Evolutionary conservation across 2,329 filamentous ascomycete species (phyloP).

Genomic region (Scedosporium dehoogii): DNA sequence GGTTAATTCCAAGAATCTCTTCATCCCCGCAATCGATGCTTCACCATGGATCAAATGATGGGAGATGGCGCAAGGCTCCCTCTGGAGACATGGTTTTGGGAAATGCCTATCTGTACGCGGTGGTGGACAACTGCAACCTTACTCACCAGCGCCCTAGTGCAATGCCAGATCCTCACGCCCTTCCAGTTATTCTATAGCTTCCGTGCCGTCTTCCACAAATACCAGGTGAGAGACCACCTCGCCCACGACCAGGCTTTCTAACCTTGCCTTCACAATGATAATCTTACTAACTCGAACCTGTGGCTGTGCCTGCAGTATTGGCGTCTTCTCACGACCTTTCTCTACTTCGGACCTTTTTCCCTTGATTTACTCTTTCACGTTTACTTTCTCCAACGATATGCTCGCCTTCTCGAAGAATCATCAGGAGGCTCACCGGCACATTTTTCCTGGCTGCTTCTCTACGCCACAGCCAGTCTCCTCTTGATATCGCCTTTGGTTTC

Average conservation of each 20-base stretch:
- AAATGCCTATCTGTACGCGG: conserved; percentile 91
- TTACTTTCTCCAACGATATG: conserved; percentile 96
- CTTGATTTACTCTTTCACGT: conserved; percentile 95
- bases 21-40: neutral
- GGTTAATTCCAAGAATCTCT: neutral
- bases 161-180: conserved; percentile 84
- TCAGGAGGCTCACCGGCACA: conserved; percentile 85
- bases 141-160: conserved; percentile 76
- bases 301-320: conserved; percentile 58
- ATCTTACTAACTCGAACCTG: conserved; percentile 1
- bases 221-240: conserved; percentile 54
- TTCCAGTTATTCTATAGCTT: conserved; percentile 98
- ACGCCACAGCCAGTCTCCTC: conserved; percentile 71
- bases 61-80: conserved; percentile 57
- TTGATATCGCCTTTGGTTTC: conserved; percentile 76
- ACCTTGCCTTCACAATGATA: neutral
- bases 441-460: conserved; percentile 90
- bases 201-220: conserved; percentile 80
- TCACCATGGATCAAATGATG: conserved; percentile 48
- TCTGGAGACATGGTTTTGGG: conserved; percentile 96
- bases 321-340: conserved; percentile 90
- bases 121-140: conserved; percentile 96
- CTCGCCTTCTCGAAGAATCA: conserved; percentile 86
- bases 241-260: neutral
- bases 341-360: conserved; percentile 92